A percentile compares a stretch with the other conserved stretches of the same genome.
Evolutionary conservation across 768 basidiomycete species (phyloP).

Genomic region (Trametes coccinea): DNA sequence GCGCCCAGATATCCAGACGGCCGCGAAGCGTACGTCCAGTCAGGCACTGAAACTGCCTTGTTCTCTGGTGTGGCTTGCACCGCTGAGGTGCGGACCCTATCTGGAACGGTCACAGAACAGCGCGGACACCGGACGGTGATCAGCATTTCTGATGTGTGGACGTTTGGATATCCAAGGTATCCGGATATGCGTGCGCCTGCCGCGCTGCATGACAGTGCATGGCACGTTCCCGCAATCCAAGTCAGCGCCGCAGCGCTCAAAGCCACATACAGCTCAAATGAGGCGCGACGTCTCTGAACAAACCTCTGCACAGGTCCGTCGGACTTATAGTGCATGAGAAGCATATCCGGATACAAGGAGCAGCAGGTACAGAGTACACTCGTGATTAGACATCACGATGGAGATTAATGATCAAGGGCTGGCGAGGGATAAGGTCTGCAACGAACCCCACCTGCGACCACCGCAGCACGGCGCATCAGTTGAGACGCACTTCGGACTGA

Average conservation of each 20-base stretch:
- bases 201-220: no score
- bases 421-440: background rate
- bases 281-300: no score
- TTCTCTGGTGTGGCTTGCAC: background rate
- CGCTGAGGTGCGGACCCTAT: constrained; percentile 4
- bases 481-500: constrained; percentile 1
- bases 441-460: background rate
- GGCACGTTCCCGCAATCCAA: no score
- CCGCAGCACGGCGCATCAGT: background rate
- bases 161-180: background rate
- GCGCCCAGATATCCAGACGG: background rate
- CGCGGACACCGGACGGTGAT: constrained; percentile 7
- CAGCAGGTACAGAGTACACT: background rate
- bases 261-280: no score
- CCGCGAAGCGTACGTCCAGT: background rate
- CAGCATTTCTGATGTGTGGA: constrained; percentile 7
- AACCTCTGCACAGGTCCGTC: no score
- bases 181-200: background rate
- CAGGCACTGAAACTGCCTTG: background rate
- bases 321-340: no score
- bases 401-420: constrained; percentile 2
- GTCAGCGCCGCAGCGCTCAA: no score
- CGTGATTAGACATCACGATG: background rate
- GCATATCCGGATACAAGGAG: background rate
- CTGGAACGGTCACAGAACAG: background rate